Base-by-base conservation (phyloP, 129 eudicot species). In the Escallonia herrerae region DNA sequence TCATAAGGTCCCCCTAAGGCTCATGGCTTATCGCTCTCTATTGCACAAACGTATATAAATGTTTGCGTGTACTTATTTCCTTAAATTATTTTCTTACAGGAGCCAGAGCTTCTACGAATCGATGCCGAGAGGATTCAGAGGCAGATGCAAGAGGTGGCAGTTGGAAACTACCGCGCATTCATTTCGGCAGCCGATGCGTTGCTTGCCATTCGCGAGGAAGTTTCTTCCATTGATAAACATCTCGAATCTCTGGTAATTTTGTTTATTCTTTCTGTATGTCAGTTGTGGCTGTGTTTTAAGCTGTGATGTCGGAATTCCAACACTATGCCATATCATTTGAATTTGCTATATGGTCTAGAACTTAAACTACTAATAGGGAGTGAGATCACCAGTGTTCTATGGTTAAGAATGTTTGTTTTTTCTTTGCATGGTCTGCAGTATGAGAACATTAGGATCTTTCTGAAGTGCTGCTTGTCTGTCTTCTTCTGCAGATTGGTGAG, bases 101-200 rank as follows among this genome's bases (percentile, higher is more conserved):
- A 89, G 64, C 99, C 99, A 59, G 99, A 94, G 86, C 86, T 94
- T 45, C 80, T 94, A 11, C 90, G 99, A 48, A 97, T 94, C 7
- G 99, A 94, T 79, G 99, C 97, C 10, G 99, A 94, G 83, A 74
- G 97, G 71, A 90, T 90, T 59, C 86, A 76, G 82, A 63, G 93
- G 70, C 99, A 94, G 88, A 94, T 94, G 96, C 96, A 88, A 73
- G 99, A 93, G 80, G 99, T 89, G 57, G 99, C 99, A 5, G 99
- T 93, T 37, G 80, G 80, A 12, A 90, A 90, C 76, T 90, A 93
- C 78, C 95, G 99, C 3, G 91, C 99, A 0, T 93, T 93, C 74
- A 93, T 93, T 49, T 81, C 93, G 6, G 96, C 96, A 2, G 95
- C 96, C 40, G 99, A 93, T 80, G 99, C 99, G 8, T 74, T 93